Conservation (phyloP, 78 protist genomes). For the Dictyostelium discoideum region DNA sequence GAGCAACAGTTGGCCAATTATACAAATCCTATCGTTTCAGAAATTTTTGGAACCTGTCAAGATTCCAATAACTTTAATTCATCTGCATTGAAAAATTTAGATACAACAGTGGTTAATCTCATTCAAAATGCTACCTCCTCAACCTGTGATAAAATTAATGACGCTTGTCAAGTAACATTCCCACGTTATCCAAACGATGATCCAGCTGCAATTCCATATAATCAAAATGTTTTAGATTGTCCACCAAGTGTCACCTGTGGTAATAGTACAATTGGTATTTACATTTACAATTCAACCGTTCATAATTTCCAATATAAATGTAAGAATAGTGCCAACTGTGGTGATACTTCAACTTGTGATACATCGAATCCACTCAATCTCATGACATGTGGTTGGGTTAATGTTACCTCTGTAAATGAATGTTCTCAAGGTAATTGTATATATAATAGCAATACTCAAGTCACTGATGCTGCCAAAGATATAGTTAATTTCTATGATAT, state of each 20-base stretch:
- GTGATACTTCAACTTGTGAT: neutral
- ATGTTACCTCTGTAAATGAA: neutral
- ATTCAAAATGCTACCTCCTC: neutral
- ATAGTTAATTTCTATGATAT: neutral
- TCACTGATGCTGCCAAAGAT: neutral
- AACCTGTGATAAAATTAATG: neutral
- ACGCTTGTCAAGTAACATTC: neutral
- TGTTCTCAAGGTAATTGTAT: neutral
- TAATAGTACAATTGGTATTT: neutral
- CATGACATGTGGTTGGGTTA: neutral
- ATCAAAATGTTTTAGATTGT: neutral
- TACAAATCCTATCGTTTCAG: constrained; percentile 34
- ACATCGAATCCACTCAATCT: neutral
- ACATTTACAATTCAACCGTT: neutral
- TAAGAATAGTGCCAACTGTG: neutral
- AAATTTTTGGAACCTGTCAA: constrained; percentile 27
- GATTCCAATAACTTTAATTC: neutral
- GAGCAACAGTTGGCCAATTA: neutral
- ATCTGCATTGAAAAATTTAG: neutral
- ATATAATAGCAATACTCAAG: neutral
- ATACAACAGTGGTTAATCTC: neutral
- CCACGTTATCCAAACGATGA: constrained; percentile 22
- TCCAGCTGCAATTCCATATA: neutral
- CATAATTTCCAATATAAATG: neutral
- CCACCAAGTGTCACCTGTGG: neutral